Conservation (phyloP, 176 grass and related monocot species). For the Microstegium vimineum region DNA sequence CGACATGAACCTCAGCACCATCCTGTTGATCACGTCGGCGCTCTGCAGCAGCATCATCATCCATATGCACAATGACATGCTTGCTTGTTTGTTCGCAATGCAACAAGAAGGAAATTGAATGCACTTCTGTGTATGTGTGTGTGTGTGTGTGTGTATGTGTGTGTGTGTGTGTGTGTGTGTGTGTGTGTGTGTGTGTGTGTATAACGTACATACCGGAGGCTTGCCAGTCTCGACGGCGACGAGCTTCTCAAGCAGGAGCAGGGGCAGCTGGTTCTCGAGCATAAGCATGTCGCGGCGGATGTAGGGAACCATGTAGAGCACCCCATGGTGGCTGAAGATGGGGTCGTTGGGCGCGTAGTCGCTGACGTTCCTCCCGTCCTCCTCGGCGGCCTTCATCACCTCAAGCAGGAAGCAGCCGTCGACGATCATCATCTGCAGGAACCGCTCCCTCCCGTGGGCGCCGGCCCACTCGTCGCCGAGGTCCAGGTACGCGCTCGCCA, state of each 20-base stretch:
- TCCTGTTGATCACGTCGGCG: constrained; percentile 43
- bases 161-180: too few species aligned
- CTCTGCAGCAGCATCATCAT: background rate
- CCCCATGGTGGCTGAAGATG: constrained; percentile 64
- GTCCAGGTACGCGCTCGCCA: constrained; percentile 43
- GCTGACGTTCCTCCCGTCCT: background rate
- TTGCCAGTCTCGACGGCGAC: constrained; percentile 29
- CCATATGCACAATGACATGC: too few species aligned
- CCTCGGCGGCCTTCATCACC: constrained; percentile 42
- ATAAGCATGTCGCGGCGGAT: constrained; percentile 74
- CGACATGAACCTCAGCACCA: constrained; percentile 48
- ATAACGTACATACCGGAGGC: background rate
- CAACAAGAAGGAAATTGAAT: too few species aligned
- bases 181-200: too few species aligned
- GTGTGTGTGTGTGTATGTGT: too few species aligned
- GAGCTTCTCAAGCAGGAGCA: constrained; percentile 57
- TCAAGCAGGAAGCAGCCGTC: constrained; percentile 84
- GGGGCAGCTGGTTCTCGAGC: constrained; percentile 81
- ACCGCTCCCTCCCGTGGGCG: constrained; percentile 21
- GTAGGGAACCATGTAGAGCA: constrained; percentile 65
- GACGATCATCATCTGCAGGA: constrained; percentile 64
- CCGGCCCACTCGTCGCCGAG: constrained; percentile 27
- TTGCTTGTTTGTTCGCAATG: too few species aligned
- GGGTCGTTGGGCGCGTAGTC: constrained; percentile 78
- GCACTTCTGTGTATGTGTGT: too few species aligned